Evolutionary conservation across 1,139 yeast genomes (phyloP).

Genomic region (Lodderomyces pseudojiufengensis): DNA sequence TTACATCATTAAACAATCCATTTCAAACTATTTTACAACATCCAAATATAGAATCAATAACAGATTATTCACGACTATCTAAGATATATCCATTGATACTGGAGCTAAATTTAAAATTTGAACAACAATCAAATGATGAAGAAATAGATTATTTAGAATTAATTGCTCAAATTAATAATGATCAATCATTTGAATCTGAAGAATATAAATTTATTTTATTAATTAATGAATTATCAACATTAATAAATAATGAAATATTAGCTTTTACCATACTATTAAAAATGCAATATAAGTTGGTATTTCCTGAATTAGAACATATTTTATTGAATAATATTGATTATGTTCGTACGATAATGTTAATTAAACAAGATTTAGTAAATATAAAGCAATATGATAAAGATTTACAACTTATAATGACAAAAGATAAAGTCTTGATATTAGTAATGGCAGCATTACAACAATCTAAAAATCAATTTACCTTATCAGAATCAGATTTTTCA

Average conservation of each 20-base stretch:
- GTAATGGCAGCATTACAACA: slow-evolving; percentile 66
- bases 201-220: slow-evolving; percentile 50
- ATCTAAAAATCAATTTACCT: slow-evolving; percentile 19
- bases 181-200: slow-evolving; percentile 28
- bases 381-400: slow-evolving; percentile 31
- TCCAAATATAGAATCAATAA: slow-evolving; percentile 17
- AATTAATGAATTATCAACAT: slow-evolving; percentile 55
- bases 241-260: slow-evolving; percentile 55
- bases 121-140: slow-evolving; percentile 20
- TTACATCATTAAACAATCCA: slow-evolving; percentile 11
- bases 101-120: slow-evolving; percentile 21
- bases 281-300: slow-evolving; percentile 54
- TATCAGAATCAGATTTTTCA: slow-evolving; percentile 35
- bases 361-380: slow-evolving; percentile 49
- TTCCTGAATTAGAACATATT: slow-evolving; percentile 68
- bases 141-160: slow-evolving; percentile 35
- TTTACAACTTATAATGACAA: slow-evolving; percentile 43
- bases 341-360: slow-evolving; percentile 47
- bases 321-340: slow-evolving; percentile 65
- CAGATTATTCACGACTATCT: slow-evolving; percentile 21
- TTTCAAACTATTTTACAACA: slow-evolving; percentile 14
- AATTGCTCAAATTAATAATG: slow-evolving; percentile 25
- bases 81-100: slow-evolving; percentile 26
- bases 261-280: slow-evolving; percentile 50
- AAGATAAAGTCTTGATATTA: slow-evolving; percentile 67